Base-by-base conservation (phyloP, 2,329 filamentous ascomycete genomes). In the Helotiales sp. region DNA sequence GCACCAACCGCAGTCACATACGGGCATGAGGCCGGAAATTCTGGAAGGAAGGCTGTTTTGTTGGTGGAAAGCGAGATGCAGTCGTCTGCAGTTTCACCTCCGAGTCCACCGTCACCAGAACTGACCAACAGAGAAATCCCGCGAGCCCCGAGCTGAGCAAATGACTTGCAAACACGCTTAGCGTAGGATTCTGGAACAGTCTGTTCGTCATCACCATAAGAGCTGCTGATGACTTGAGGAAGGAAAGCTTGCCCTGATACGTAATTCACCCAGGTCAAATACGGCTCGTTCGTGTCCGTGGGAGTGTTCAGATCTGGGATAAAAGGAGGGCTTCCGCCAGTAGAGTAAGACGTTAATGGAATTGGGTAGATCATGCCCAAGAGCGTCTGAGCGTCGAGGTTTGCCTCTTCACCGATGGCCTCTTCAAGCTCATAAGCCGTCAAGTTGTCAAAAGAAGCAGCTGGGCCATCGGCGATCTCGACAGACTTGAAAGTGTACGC, bases 131-230 rank as follows among this genome's bases (percentile, higher is more conserved):
- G 68, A 1, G 79, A 76, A 0, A 79, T 79, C 19, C 82, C 82
- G 5, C 82, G 77, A 15, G 75, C 77, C 2, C 81, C 73, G 8
- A 85, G 74, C 53, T 81, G 74, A 7, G 80, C 80, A 55, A 84
- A 79, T 60, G 81, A 69, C 48, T 76, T 70, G 68, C 82, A 85
- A 2, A 83, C 80, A 25, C 77, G 75, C 52, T 72, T 65, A 1
- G 82, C 82, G 61, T 85, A 85, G 1, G 75, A 71, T 17, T 62
- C 63, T 3, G 82, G 81, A 0, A 85, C 79, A 0, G 78, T 77
- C 44, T 81, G 74, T 70, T 85, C 83, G 60, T 85, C 79, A 64
- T 85, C 82, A n/a, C 77, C 79, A 66, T 85, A 86, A n/a, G 80
- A 82, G 22, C 82, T 77, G 48, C 79, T 80, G 15, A 86, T 74